Conservation (phyloP, 1,284 basidiomycete genomes). For the Tilletia setariae region DNA sequence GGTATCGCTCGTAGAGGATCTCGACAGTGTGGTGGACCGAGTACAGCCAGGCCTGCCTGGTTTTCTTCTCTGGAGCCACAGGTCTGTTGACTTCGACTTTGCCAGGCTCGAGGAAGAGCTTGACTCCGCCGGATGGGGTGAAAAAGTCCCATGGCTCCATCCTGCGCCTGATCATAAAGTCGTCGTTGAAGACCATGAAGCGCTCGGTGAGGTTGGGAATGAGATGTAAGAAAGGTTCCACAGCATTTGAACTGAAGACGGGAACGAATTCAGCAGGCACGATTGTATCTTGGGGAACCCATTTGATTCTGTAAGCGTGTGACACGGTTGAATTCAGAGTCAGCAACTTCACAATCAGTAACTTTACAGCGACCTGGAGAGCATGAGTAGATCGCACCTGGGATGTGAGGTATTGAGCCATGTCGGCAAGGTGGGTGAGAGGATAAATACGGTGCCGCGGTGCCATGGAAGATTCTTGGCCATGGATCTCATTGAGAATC, state of each 20-base stretch:
- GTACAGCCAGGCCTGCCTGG: conserved; percentile 13
- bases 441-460: conserved; percentile 14
- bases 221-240: conserved; percentile 18
- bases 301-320: conserved; percentile 4
- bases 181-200: conserved; percentile 21
- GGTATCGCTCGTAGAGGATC: conserved; percentile 11
- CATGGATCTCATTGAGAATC: conserved; percentile 14
- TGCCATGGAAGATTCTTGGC: conserved; percentile 19
- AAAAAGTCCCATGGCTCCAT: conserved; percentile 21
- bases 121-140: conserved; percentile 12
- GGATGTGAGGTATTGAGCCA: conserved; percentile 14
- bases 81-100: neutral
- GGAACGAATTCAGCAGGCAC: conserved; percentile 11
- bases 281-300: conserved; percentile 18
- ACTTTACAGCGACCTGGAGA: neutral
- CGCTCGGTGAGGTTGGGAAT: conserved; percentile 17
- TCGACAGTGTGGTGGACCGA: conserved; percentile 16
- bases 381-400: conserved; percentile 9
- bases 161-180: conserved; percentile 12
- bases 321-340: neutral
- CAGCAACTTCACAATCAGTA: neutral
- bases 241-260: conserved; percentile 19
- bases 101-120: conserved; percentile 18
- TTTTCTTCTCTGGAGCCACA: neutral
- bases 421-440: conserved; percentile 16